phyloP scores from a whole-genome alignment of 2,329 filamentous ascomycete genomes.

The Pyricularia pennisetigena region DNA sequence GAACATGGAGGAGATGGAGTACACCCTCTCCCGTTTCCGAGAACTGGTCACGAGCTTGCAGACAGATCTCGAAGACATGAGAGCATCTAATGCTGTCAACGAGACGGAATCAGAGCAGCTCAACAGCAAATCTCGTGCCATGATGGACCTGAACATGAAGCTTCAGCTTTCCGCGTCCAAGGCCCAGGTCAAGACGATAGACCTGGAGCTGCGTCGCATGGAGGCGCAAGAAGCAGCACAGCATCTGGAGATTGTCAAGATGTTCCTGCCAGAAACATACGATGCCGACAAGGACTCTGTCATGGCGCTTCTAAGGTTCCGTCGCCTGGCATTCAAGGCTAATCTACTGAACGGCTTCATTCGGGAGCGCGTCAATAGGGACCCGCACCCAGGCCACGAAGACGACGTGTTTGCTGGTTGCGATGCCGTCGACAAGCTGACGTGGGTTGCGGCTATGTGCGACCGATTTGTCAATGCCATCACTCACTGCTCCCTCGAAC shows the following conservation, averaged over 20 bases:
- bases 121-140: conserved; percentile 76
- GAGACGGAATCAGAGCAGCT: conserved; percentile 90
- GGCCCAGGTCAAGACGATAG: conserved; percentile 88
- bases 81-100: conserved; percentile 82
- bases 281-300: conserved; percentile 75
- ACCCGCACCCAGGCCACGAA: conserved; percentile 56
- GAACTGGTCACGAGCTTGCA: conserved; percentile 82
- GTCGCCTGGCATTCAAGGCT: conserved; percentile 80
- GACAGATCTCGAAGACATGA: conserved; percentile 81
- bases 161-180: conserved; percentile 84
- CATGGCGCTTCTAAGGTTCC: conserved; percentile 80
- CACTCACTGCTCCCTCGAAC: conserved; percentile 63
- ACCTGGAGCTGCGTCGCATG: conserved; percentile 76
- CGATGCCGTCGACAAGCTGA: conserved; percentile 71
- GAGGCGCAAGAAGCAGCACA: conserved; percentile 84
- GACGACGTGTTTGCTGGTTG: conserved; percentile 74
- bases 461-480: conserved; percentile 77
- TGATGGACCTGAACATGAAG: conserved; percentile 95
- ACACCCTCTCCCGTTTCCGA: conserved; percentile 79
- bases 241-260: conserved; percentile 78
- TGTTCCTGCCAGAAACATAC: conserved; percentile 82
- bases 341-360: conserved; percentile 68
- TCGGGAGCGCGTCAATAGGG: conserved; percentile 59
- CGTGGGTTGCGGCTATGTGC: conserved; percentile 75
- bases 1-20: conserved; percentile 76